Base-by-base conservation (phyloP, 805 yeast genomes). In the Groenewaldozyma salmanticensis region DNA sequence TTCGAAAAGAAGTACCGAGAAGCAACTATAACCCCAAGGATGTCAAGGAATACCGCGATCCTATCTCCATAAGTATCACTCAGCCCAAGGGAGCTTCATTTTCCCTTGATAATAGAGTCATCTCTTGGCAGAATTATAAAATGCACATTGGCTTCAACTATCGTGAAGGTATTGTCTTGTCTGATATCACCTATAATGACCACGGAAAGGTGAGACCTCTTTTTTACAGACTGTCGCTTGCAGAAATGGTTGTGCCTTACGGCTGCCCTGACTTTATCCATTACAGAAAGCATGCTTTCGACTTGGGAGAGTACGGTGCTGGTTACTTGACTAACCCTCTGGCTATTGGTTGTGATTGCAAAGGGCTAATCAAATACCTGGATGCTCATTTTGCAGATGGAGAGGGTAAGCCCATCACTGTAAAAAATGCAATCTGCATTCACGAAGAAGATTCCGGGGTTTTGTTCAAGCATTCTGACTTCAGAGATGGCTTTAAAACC, bases 391-490 rank as follows among this genome's bases (percentile, higher is more conserved):
- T 80, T 57, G 70, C 79, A 27, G 76, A 75, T 61, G 72, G 76
- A 60, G 60, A 66, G 6, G 92, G 92, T 58, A 78, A 73, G 18
- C 78, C 86, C 44, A 66, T 77, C 50, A 77, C 85, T 27, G 70
- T 81, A 45, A 80, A 77, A 62, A 79, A 82, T 52, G 90, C 88
- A 13, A 72, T 82, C 46, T 82, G 92, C 63, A 81, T 82, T 54
- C 92, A 83, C 59, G 92, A 82, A 66, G 90, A 82, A 62, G 92
- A 83, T 56, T 87, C 81, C 54, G 90, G 92, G 27, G 62, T 82
- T 49, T 65, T 82, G 50, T 81, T 68, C 71, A 82, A 82, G 67
- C 92, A 82, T 64, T 80, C 90, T 43, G 90, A 82, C 64, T 82
- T 79, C 67, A 75, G 92, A 68, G 90, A 82, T 60, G 75, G 71